Conservation (phyloP, 352 stramenopile species). For the Thraustotheca clavata region DNA sequence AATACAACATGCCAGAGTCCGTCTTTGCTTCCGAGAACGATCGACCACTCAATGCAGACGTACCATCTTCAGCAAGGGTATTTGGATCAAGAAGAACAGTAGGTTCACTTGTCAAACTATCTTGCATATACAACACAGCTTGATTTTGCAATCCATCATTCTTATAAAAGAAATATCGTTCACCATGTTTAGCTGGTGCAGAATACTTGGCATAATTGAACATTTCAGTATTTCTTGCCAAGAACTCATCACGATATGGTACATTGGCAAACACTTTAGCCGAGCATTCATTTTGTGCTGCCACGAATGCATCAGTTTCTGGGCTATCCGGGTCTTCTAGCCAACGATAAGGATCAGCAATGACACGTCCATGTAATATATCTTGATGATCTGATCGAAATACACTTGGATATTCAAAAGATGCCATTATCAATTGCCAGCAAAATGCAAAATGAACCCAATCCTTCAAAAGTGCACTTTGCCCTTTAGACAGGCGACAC, state of each 20-base stretch:
- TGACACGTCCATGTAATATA: slow-evolving; percentile 23
- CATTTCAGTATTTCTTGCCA: slow-evolving; percentile 66
- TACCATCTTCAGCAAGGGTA: slow-evolving; percentile 52
- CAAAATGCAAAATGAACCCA: neutral
- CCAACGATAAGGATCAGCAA: slow-evolving; percentile 36
- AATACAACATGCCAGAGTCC: slow-evolving; percentile 58
- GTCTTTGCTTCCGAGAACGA: slow-evolving; percentile 67
- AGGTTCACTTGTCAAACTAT: slow-evolving; percentile 46
- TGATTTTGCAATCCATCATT: slow-evolving; percentile 87
- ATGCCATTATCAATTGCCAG: neutral
- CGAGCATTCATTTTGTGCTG: slow-evolving; percentile 60
- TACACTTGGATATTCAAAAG: neutral
- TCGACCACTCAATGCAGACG: slow-evolving; percentile 47
- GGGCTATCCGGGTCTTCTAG: slow-evolving; percentile 69
- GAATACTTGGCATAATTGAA: slow-evolving; percentile 88
- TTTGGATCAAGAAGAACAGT: slow-evolving; percentile 80
- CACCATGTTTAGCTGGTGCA: slow-evolving; percentile 55
- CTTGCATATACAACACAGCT: slow-evolving; percentile 82
- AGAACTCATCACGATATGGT: slow-evolving; percentile 60
- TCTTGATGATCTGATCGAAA: slow-evolving; percentile 18
- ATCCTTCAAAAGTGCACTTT: too few species aligned
- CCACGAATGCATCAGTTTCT: slow-evolving; percentile 75
- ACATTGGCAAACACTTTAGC: slow-evolving; percentile 52
- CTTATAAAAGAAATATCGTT: slow-evolving; percentile 80
- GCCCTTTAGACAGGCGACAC: too few species aligned